Evolutionary conservation across 2,329 filamentous ascomycete genomes (phyloP), one percentile per base, ranked within the genome.

Genomic region (Cladosporium sphaerospermum): DNA sequence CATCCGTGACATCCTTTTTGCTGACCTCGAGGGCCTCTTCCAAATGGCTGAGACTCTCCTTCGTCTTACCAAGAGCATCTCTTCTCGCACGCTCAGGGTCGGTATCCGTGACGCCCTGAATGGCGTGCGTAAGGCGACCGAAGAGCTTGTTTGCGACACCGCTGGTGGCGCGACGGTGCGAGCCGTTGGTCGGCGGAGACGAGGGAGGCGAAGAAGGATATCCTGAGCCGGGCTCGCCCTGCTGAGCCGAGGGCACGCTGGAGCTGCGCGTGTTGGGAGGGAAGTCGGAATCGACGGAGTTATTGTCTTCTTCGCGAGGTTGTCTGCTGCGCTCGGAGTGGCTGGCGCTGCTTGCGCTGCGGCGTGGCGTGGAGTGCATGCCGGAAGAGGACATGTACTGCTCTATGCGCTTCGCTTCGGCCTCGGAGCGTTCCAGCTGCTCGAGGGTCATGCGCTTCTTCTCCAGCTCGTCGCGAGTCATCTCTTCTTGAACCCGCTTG

Each of bases 401-500:
- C 64, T 97, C 92, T 56, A 99, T 93, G 44, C 95, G 84, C 65
- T 88, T 88, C 0, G 93, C 91, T 73, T 99, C 93, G 5, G 86
- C 80, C 71, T 99, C 93, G 65, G 92, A 97, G 54, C 84, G 83
- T 73, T 99, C 93, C n/a, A 99, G 75, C 45, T 91, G 87, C 42
- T 95, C 89, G 11, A 99, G 78, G 10, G 93, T 78, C 2, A 80
- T 75, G 62, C 81, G 83, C 75, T 97, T 97, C 77, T 92, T 96
- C 52, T 85, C 81, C 9, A 99, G 77, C 63, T 99, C 91, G 55
- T 99, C 93, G 42, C 86, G 85, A 1, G 93, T 97, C 84, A 97
- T 92, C 67, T 99, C 93, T 69, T 97, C 90, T 67, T 99, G 93
- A 50, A 99, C 89, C 44, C 93, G 82, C 75, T 99, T 99, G 57